Evolutionary conservation across 768 basidiomycete species (phyloP).

Genomic region (Mycena leptocephala): DNA sequence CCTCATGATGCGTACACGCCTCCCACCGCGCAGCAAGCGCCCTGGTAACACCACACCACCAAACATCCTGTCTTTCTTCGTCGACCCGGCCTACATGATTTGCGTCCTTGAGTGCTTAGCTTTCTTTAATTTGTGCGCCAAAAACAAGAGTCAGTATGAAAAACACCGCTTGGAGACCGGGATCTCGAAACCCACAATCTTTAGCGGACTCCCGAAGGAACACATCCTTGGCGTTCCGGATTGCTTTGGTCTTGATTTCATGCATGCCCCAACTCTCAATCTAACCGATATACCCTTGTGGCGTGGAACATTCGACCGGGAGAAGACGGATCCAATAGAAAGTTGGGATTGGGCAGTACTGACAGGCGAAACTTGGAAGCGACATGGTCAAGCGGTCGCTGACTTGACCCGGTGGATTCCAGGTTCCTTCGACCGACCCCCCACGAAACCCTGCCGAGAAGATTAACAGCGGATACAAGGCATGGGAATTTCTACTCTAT

Average conservation of each 20-base stretch:
- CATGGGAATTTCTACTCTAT: no score
- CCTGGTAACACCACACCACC: slow-evolving; percentile 2
- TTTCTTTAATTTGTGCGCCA: no score
- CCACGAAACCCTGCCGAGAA: no score
- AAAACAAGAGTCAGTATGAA: slow-evolving; percentile 42
- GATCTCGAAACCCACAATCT: slow-evolving; percentile 44
- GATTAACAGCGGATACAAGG: no score
- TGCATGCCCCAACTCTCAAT: slow-evolving; percentile 59
- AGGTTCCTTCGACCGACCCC: background rate
- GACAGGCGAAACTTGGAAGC: background rate
- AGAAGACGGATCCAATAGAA: slow-evolving; percentile 39
- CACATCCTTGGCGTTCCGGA: slow-evolving; percentile 29
- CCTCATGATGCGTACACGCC: background rate
- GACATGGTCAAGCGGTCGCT: background rate
- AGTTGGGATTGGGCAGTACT: slow-evolving; percentile 46
- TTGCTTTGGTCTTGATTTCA: slow-evolving; percentile 29
- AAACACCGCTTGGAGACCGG: slow-evolving; percentile 44
- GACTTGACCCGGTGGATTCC: background rate
- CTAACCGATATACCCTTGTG: slow-evolving; percentile 53
- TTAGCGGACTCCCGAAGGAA: slow-evolving; percentile 18
- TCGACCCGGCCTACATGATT: slow-evolving; percentile 13
- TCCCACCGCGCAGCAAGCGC: background rate
- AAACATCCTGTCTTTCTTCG: slow-evolving; percentile 26
- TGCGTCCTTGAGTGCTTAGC: slow-evolving; percentile 23
- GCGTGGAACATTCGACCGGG: slow-evolving; percentile 44